These are phyloP conservation scores for Apiosordaria backusii DNA, from an alignment of 495 filamentous ascomycete genomes.

Conservation along the genomic window DNA sequence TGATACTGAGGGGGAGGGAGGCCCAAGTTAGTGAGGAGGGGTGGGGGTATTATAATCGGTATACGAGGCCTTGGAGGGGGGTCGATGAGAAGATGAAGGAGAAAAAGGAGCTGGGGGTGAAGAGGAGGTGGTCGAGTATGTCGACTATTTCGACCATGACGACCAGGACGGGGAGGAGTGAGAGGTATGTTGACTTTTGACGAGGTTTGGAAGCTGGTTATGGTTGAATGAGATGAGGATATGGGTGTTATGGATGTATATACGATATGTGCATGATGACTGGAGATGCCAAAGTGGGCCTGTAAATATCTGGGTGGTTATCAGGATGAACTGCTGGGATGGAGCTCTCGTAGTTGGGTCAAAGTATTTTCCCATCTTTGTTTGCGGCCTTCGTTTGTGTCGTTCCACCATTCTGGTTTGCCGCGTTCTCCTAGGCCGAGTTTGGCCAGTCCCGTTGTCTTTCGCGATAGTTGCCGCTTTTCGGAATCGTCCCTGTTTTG, in stretches of 20 bases:
- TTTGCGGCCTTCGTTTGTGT: conserved; percentile 9
- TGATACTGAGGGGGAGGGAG: conserved; percentile 20
- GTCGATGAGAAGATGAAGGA: not conserved
- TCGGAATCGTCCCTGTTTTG: not conserved
- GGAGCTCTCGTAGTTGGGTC: conserved; percentile 4
- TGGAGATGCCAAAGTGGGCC: not conserved
- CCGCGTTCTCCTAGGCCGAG: conserved; percentile 17
- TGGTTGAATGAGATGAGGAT: not conserved
- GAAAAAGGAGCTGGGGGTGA: conserved; percentile 18
- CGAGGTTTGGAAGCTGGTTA: not conserved
- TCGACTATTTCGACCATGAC: conserved; percentile 1
- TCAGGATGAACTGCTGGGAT: not conserved
- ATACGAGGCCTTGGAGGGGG: conserved; percentile 19
- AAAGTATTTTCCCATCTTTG: conserved; percentile 15
- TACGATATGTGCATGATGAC: not conserved
- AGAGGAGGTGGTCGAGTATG: conserved; percentile 14
- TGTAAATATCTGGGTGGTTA: too few species aligned
- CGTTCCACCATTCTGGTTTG: conserved; percentile 23
- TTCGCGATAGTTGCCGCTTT: not conserved
- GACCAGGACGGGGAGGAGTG: conserved; percentile 7
- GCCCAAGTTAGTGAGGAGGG: conserved; percentile 16
- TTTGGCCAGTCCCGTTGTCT: conserved; percentile 5
- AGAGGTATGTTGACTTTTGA: conserved; percentile 22
- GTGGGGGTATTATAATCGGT: conserved; percentile 23
- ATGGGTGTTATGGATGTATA: not conserved